Base-by-base conservation (phyloP, 345 rosid genomes). In the Heritiera fomes region DNA sequence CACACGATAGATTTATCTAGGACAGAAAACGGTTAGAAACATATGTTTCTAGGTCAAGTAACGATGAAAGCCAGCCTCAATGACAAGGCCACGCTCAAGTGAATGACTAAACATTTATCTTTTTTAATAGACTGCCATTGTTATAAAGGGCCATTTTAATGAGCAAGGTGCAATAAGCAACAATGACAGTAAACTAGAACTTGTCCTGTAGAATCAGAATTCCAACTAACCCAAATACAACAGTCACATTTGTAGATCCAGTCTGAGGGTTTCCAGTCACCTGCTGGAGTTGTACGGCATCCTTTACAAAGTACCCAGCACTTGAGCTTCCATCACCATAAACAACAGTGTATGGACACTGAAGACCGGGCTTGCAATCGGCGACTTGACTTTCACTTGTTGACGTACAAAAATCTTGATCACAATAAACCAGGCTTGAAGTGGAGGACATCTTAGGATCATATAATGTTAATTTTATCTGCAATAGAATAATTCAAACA, bases 261-360 rank as follows among this genome's bases (percentile, higher is more conserved):
- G 95, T 86, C 77, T 83, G 75, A 76, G 75, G 84, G 79, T 93
- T 82, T 75, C 94, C 98, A 5, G 89, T 87, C 61, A 84, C 85
- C 73, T 81, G 89, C 12, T 86, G 83, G 32, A 95, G 64, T 14
- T 82, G 84, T 78, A 93, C 59, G 50, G n/a, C 53, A 78, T 95
- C 98, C 73, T 79, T 89, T n/a, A 95, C 86, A 77, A 86, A 93
- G 83, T 65, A 84, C 32, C 98, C 97, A 53, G 87, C 61, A 65
- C 94, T 95, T 58, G 94, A 77, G 84, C 97, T 93, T 80, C 94
- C 92, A 52, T 95, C 98, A 41, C 97, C 98, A 80, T 95, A 95
- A 49, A 82, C 82, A 40, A 93, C 86, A 77, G 73, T 88, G 76
- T 93, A 95, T 71, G 77, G 84, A 70, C 98, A 95, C 41, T 83